Evolutionary conservation across 2,329 filamentous ascomycete genomes (phyloP), one percentile per base, ranked within the genome.

Genomic region (Cladosporium sp.): DNA sequence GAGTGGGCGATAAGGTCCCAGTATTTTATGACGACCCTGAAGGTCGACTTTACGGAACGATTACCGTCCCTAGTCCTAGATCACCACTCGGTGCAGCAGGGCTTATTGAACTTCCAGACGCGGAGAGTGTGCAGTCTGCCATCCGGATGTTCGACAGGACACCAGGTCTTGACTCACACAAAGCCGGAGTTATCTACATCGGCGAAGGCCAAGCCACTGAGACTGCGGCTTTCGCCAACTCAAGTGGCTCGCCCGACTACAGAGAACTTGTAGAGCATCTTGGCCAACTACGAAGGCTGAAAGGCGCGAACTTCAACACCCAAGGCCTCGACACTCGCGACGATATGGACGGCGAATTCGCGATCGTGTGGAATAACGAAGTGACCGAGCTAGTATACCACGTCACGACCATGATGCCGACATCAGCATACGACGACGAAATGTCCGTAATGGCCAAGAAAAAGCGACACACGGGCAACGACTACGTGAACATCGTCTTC

Each of bases 401-500:
- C 67, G 85, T 97, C 51, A 89, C 88, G 4, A 98, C 92, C 3
- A 90, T 97, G 78, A 98, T 98, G 93, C 93, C 93, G 1, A 95
- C 89, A 9, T 81, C 95, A 65, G 74, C 85, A 11, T 83, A 89
- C 50, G 78, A 82, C 31, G 90, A 95, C 62, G 66, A 70, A 64
- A 84, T 85, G 56, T 38, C 52, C 22, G 61, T 62, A 22, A 60
- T 62, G 5, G 60, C 58, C 38, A 79, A 83, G 68, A 98, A 98
- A 75, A 98, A 98, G 71, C 80, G 84, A 2, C 95, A 97, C 65
- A 93, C 97, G 56, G 93, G 93, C 54, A 98, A 98, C 66, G 93
- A 97, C 69, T 95, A 89, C 68, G 93, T 98, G 66, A 97, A 95
- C 67, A 95, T 98, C 61, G 86, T 98, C 54, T 98, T 95, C 78